Evolutionary conservation across 2,329 filamentous ascomycete species (phyloP).

Genomic region (Fusarium armeniacum): DNA sequence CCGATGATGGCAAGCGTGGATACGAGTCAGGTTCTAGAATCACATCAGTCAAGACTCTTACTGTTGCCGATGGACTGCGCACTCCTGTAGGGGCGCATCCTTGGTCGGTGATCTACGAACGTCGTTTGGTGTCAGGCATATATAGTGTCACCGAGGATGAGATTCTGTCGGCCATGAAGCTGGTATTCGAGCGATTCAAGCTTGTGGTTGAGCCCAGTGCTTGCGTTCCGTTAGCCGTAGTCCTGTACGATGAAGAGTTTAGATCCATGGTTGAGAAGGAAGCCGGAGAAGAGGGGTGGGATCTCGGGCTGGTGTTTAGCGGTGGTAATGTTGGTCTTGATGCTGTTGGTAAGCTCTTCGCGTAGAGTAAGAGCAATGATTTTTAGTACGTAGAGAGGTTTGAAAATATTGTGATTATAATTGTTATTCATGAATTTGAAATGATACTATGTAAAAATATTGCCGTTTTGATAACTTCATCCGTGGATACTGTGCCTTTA

Average conservation of each 20-base stretch:
- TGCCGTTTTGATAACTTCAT: neutral
- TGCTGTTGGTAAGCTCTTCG: conserved; percentile 66
- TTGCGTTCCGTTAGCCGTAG: conserved; percentile 85
- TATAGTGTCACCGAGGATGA: conserved; percentile 83
- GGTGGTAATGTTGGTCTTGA: conserved; percentile 73
- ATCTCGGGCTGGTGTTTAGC: conserved; percentile 71
- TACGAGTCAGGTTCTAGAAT: conserved; percentile 75
- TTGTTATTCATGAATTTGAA: neutral
- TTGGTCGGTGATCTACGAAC: conserved; percentile 82
- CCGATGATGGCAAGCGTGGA: conserved; percentile 83
- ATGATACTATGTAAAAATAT: neutral
- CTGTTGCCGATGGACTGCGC: conserved; percentile 89
- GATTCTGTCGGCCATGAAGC: conserved; percentile 80
- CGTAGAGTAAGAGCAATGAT: conserved; percentile 14
- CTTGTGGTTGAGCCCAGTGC: conserved; percentile 90
- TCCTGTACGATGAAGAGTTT: conserved; percentile 89
- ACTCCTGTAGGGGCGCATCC: conserved; percentile 84
- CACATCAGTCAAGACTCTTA: conserved; percentile 77
- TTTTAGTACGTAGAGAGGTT: neutral
- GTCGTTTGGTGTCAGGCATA: conserved; percentile 77
- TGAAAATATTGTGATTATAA: neutral
- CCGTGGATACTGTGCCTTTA: neutral
- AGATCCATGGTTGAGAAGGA: conserved; percentile 76
- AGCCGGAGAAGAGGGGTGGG: conserved; percentile 80
- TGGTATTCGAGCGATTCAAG: conserved; percentile 91